These are phyloP conservation scores for Chaetomium tenue DNA, from an alignment of 495 filamentous ascomycete species.

Conservation along the genomic window DNA sequence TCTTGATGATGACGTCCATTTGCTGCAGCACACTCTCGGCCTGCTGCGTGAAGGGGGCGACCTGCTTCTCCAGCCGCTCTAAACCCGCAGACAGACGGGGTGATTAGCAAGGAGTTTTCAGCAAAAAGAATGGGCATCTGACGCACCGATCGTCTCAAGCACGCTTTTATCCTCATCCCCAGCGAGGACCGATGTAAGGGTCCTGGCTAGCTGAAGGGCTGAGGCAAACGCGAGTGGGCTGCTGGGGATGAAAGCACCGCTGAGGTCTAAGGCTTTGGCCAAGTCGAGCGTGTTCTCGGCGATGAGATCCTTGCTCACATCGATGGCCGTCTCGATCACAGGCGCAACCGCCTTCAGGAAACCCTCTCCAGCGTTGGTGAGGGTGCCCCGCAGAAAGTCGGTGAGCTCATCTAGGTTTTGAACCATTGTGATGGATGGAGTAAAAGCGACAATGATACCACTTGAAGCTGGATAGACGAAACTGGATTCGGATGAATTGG, in stretches of 20 bases:
- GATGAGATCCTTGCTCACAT: background rate
- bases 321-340: background rate
- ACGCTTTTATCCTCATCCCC: background rate
- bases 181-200: background rate
- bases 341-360: background rate
- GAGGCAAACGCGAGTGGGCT: constrained; percentile 2
- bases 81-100: background rate
- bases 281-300: background rate
- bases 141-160: constrained; percentile 1
- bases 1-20: background rate
- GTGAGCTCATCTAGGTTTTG: background rate
- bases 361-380: background rate
- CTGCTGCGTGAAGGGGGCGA: background rate
- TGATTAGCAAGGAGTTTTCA: background rate
- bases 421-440: background rate
- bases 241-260: background rate
- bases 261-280: background rate
- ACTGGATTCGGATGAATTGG: background rate
- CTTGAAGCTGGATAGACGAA: background rate
- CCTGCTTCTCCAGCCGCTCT: constrained; percentile 2
- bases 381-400: background rate
- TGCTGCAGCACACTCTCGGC: background rate
- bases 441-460: background rate
- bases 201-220: background rate
- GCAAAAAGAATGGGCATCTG: background rate